A percentile compares a stretch with the other conserved stretches of the same genome.
Conservation (phyloP, 257 asterid genomes). For the Nicotiana paniculata region DNA sequence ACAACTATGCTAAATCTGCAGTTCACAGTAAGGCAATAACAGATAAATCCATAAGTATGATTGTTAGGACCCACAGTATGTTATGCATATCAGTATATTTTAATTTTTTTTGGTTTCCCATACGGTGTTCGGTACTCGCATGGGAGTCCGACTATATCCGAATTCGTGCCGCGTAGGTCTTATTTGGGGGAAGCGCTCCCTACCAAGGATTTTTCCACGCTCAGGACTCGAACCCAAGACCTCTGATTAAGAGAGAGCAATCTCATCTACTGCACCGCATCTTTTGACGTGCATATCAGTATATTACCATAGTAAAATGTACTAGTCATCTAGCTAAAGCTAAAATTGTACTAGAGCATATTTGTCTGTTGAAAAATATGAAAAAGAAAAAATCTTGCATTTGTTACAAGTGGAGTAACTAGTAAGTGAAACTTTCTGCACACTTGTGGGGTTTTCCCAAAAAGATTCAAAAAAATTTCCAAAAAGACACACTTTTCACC, state of each 20-base stretch:
- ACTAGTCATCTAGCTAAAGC: neutral
- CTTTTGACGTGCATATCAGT: neutral
- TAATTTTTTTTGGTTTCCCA: too few relatives aligned
- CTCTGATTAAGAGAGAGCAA: too few relatives aligned
- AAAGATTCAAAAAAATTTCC: neutral
- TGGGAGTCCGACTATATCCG: too few relatives aligned
- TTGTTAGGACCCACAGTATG: neutral
- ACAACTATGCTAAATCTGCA: neutral
- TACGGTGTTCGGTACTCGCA: too few relatives aligned
- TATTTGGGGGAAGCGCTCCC: too few relatives aligned
- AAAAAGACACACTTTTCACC: neutral
- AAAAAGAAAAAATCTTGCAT: neutral
- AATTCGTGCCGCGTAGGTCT: too few relatives aligned
- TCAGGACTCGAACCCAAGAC: too few relatives aligned
- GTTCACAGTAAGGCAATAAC: neutral
- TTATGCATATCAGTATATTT: neutral
- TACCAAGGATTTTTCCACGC: too few relatives aligned
- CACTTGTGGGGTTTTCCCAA: neutral
- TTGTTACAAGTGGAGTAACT: neutral
- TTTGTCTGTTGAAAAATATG: neutral
- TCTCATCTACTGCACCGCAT: too few relatives aligned
- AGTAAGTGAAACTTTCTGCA: neutral
- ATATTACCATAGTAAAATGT: neutral
- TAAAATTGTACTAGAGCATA: neutral
- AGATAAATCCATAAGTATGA: neutral